phyloP scores from a whole-genome alignment of 1,139 yeast genomes.

The Kodamaea ohmeri region DNA sequence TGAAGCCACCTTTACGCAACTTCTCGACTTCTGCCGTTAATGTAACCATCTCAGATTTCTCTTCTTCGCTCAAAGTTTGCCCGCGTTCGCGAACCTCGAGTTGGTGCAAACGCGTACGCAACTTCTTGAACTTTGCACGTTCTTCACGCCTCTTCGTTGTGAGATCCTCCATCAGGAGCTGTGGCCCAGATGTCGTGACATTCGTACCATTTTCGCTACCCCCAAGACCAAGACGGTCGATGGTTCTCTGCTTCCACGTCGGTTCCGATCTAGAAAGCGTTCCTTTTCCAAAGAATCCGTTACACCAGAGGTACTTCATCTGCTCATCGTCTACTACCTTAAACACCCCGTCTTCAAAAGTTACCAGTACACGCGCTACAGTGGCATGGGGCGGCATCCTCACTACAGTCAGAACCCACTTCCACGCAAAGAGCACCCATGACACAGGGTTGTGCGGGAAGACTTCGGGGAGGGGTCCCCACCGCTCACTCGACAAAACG shows the following conservation, averaged over 20 bases:
- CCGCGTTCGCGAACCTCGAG: slow-evolving; percentile 31
- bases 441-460: slow-evolving; percentile 60
- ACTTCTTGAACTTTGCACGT: slow-evolving; percentile 67
- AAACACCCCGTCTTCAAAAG: slow-evolving; percentile 36
- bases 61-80: slow-evolving; percentile 24
- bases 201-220: slow-evolving; percentile 3
- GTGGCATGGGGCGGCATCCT: slow-evolving; percentile 27
- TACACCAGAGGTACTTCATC: slow-evolving; percentile 68
- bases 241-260: slow-evolving; percentile 72
- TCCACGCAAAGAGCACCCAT: slow-evolving; percentile 47
- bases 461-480: slow-evolving; percentile 44
- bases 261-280: slow-evolving; percentile 87
- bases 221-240: slow-evolving; percentile 41
- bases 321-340: slow-evolving; percentile 43
- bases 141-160: slow-evolving; percentile 72
- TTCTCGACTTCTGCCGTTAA: slow-evolving; percentile 20
- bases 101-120: slow-evolving; percentile 40
- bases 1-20: slow-evolving; percentile 9
- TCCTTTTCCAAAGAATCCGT: slow-evolving; percentile 96
- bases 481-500: slow-evolving; percentile 32
- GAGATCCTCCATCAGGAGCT: slow-evolving; percentile 55
- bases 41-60: slow-evolving; percentile 24
- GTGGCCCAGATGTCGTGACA: neutral
- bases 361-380: slow-evolving; percentile 24
- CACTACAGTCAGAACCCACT: slow-evolving; percentile 24